Evolutionary conservation across 2,329 filamentous ascomycete genomes (phyloP), one percentile per base, ranked within the genome.

Genomic region (Ophiocordyceps robertsii): DNA sequence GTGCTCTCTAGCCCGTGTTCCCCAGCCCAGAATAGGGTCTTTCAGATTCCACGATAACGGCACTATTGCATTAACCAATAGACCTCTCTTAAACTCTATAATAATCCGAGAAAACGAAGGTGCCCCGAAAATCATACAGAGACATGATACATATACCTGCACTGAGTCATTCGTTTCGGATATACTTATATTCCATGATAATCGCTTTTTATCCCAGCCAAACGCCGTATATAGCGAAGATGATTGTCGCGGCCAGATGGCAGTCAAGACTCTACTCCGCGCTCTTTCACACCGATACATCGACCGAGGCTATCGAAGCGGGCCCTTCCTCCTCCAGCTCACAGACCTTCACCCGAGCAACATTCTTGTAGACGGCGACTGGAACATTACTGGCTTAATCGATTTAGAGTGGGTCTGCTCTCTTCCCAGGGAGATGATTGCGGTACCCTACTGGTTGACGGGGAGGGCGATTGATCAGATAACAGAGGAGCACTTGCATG

Each of bases 381-480:
- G 56, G 56, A 60, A 63, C 40, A 49, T 62, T 33, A 57, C 49
- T 10, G 47, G 47, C 38, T 29, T 62, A 0, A 55, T 63, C 11
- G 58, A 63, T 42, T 51, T 57, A 30, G 59, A 63, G 46, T 64
- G 55, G 58, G 47, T 60, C 12, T 62, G 53, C 44, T 46, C 57
- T n/a, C 48, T 51, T 7, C 49, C 49, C 2, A 11, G 35, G 12
- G 46, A 51, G 45, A 50, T 46, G 43, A 24, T 51, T 7, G 13
- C 32, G 6, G 47, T 49, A 2, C 50, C 51, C 5, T 47, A 50
- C 24, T 53, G 50, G 50, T 36, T 53, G 30, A 49, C 44, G 9
- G 48, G 50, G 10, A 29, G 41, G 11, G 36, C 27, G 12, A 43
- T 50, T 24, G 51, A 51, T n/a, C 36, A 44, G 27, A 44, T 53